These are phyloP conservation scores for Colletotrichum sp. DNA, from an alignment of 2,329 filamentous ascomycete genomes.

Conservation along the genomic window DNA sequence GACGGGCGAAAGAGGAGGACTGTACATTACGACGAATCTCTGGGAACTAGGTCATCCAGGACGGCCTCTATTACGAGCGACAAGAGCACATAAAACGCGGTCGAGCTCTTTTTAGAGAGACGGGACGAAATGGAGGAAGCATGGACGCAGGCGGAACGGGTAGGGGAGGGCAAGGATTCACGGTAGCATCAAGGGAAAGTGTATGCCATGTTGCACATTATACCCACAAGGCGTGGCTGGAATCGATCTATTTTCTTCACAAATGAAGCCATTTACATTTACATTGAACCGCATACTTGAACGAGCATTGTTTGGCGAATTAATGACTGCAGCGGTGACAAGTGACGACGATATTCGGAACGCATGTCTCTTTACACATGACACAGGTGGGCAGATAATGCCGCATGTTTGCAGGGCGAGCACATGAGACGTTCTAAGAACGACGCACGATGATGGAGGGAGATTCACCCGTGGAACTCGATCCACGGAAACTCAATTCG, in stretches of 20 bases:
- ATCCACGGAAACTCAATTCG: not conserved
- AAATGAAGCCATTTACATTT: not conserved
- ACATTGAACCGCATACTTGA: not conserved
- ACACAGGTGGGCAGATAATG: not conserved
- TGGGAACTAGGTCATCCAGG: not conserved
- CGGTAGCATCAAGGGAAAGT: not conserved
- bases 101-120: slow-evolving; percentile 7
- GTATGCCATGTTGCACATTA: not conserved
- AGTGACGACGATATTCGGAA: not conserved
- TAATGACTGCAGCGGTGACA: not conserved
- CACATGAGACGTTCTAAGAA: not conserved
- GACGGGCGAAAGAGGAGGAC: not conserved
- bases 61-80: not conserved
- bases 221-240: not conserved
- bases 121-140: not conserved
- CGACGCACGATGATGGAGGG: not conserved
- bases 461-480: not conserved
- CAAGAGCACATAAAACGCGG: not conserved
- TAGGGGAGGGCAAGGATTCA: not conserved
- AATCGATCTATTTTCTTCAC: not conserved
- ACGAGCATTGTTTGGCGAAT: not conserved
- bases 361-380: not conserved
- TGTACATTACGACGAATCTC: not conserved
- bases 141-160: not conserved
- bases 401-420: not conserved